Base-by-base conservation (phyloP, 2,329 filamentous ascomycete species). In the Cercospora sojina region DNA sequence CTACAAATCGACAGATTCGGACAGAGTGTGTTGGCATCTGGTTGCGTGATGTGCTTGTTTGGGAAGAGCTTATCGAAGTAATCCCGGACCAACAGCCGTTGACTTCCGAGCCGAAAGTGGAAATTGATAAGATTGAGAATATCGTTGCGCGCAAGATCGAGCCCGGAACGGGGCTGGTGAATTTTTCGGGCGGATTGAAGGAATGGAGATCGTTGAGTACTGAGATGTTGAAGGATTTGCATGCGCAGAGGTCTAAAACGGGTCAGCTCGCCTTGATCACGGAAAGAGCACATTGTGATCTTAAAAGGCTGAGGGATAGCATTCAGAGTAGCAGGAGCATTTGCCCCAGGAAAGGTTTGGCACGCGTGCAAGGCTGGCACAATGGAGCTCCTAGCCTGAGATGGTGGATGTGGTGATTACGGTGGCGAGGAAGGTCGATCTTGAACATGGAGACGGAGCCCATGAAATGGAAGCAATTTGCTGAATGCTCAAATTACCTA, bases 341-440 rank as follows among this genome's bases (percentile, higher is more conserved):
- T 53, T 71, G 69, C 69, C 60, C 67, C 2, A 43, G 70, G 49
- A 70, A 66, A 29, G 70, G 70, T 1, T 43, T 72, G 56, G 65
- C 69, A 12, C 65, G 67, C 43, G 66, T 68, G 12, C 27, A 60
- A 5, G 64, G 62, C 12, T 51, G 64, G 35, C 43, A 57, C n/a
- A 27, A 60, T 8, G 61, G 59, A 3, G 35, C 63, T 32, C 62
- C 69, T 9, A 63, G 67, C 18, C 41, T 72, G 47, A 66, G 69
- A 35, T 72, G 70, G 70, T 72, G 70, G 70, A 58, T 71, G 12
- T 70, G 69, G 70, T 72, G 57, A 70, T 60, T 18, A 9, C 27
- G 27, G 53, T n/a, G n/a, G 53, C 29, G 9, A 12, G 3, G 7
- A 20, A 25, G 8, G 12, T 60, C 25, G n/a, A 41, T 60, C 13